Evolutionary conservation across 2,329 filamentous ascomycete species (phyloP).

Genomic region (Botrytis elliptica): DNA sequence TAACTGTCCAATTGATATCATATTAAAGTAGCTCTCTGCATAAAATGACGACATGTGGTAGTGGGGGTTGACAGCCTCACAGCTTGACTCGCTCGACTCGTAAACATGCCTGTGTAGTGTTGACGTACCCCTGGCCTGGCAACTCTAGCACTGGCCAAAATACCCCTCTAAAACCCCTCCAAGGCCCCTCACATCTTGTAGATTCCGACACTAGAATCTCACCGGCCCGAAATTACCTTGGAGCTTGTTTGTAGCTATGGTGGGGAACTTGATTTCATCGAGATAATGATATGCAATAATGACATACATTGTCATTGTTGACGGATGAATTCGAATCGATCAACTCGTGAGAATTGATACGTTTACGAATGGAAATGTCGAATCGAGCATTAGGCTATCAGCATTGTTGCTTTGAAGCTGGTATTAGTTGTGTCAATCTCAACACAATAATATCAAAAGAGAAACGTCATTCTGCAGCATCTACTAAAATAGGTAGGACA

Average conservation of each 20-base stretch:
- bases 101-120: background rate
- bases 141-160: background rate
- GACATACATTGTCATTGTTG: background rate
- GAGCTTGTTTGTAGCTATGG: background rate
- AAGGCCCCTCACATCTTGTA: background rate
- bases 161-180: background rate
- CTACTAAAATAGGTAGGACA: background rate
- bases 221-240: background rate
- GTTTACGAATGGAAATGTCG: background rate
- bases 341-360: background rate
- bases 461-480: background rate
- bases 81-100: background rate
- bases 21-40: background rate
- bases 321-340: background rate
- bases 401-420: background rate
- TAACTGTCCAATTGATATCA: background rate
- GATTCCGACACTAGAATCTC: background rate
- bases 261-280: background rate
- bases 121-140: background rate
- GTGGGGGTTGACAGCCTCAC: background rate
- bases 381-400: background rate
- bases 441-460: background rate
- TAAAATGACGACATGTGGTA: background rate
- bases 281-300: background rate
- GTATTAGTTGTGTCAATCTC: background rate